Base-by-base conservation (phyloP, 345 rosid species). In the Tarenaya hassleriana region DNA sequence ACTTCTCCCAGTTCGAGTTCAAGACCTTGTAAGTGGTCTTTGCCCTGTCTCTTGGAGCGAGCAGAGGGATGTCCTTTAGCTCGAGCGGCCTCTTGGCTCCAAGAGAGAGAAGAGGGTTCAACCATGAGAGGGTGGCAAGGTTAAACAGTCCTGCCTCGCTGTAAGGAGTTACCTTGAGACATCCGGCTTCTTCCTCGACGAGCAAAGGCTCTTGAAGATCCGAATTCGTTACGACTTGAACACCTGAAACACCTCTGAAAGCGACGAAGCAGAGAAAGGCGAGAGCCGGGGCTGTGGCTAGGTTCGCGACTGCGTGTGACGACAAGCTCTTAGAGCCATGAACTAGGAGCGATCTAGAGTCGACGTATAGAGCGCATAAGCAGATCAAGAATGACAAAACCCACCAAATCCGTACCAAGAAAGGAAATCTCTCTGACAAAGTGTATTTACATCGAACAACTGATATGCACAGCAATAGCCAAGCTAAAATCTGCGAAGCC, bases 81-180 rank as follows among this genome's bases (percentile, higher is more conserved):
- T 86, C 99, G 39, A 94, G 88, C 6, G 99, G 97, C 64, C 92
- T 80, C 76, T 81, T 94, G 15, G 95, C 79, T 19, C 99, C 99
- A 10, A 75, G 62, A 2, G 97, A 94, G 21, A 94, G 97, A 64
- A 94, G 88, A 13, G 94, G 82, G 63, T 88, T 87, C 51, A 94
- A 73, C 97, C 99, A 94, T 61, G 97, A 94, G 58, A 94, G 87
- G 3, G 95, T 94, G 46, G 64, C 76, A 65, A 86, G 64, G 64
- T 92, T 88, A 64, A 86, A 73, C 18, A 94, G 56, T 38, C 92
- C 81, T 34, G 99, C 99, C 58, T 53, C 69, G 46, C 69, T 51
- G 44, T 94, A 88, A 10, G 94, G 89, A 35, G 95, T 80, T 35
- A 88, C 78, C 73, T 76, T 88, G 34, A 84, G 87, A 75, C 95